Evolutionary conservation across 441 rosid species (phyloP), one percentile per base, ranked within the genome.

Genomic region (Pelargonium fulgidum): DNA sequence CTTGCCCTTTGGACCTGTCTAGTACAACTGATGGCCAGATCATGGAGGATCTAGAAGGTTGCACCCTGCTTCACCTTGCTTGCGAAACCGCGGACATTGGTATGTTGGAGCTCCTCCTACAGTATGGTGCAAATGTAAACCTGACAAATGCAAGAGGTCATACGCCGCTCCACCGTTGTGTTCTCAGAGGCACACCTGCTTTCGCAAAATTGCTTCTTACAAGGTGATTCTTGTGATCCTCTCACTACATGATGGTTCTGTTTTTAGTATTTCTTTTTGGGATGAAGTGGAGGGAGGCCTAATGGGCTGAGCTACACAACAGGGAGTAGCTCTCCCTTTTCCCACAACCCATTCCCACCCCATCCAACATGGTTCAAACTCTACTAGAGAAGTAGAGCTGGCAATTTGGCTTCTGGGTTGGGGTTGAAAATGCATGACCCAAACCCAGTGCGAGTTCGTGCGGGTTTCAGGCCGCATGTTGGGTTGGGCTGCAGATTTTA

Each of bases 21-120:
- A 68, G 74, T 67, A 75, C 72, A 47, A 72, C 63, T 59, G 87
- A 80, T 70, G 82, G 81, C 76, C 81, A 70, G 64, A 69, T 74
- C 62, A 66, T 77, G 72, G 82, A 85, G 63, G 90, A 88, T 70
- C 76, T 83, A 56, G 85, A 81, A 52, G 85, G 89, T 20, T 90
- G 92, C 76, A 85, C 94, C 29, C 78, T 94, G 74, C 97, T 94
- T 82, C 99, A 94, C 79, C 90, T 89, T 7, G 97, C 99, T 67
- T 94, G 97, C 81, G 82, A 89, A 75, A 79, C 81, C 75, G 87
- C 96, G 22, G 97, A 92, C 75, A 81, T 87, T 19, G 94, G 91
- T 74, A 90, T 92, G 98, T 86, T 89, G 14, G 98, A 94, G 78
- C 85, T 94, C 14, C 86, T 94, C 59, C 84, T 92, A 58, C 98